Conservation (phyloP, 495 filamentous ascomycete genomes). For the Darksidea phi region DNA sequence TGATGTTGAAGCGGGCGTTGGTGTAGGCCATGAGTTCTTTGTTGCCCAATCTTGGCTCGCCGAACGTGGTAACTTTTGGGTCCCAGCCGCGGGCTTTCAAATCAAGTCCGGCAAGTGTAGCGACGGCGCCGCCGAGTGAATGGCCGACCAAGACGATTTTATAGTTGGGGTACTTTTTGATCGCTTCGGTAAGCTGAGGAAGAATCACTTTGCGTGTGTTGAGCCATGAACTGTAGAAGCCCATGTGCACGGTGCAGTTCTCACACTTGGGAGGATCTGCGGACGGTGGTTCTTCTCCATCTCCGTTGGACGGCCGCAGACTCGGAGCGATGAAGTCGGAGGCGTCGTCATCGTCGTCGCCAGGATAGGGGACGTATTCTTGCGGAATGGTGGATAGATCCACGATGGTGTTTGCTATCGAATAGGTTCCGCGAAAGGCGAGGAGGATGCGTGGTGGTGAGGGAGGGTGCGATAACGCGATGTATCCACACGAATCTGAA, state of each 20-base stretch:
- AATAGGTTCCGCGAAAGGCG: constrained; percentile 95
- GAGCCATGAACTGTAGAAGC: constrained; percentile 82
- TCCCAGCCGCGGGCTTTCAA: constrained; percentile 65
- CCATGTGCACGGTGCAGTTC: constrained; percentile 88
- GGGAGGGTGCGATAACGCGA: constrained; percentile 75
- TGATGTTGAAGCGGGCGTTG: constrained; percentile 61
- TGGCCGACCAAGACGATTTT: constrained; percentile 79
- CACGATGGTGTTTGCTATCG: constrained; percentile 80
- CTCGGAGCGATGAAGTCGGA: constrained; percentile 14
- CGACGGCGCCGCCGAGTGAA: constrained; percentile 89
- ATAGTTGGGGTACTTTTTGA: constrained; percentile 64
- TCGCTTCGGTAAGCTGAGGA: constrained; percentile 55
- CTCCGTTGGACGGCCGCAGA: neutral
- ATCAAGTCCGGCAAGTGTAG: constrained; percentile 81
- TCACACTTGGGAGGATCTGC: constrained; percentile 51
- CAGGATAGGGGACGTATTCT: constrained; percentile 83
- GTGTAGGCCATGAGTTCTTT: constrained; percentile 64
- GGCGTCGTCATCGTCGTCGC: constrained; percentile 47
- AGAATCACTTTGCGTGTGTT: constrained; percentile 66
- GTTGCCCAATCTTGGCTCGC: constrained; percentile 87
- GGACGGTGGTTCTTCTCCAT: constrained; percentile 20
- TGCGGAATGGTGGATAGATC: constrained; percentile 87
- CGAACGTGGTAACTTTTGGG: constrained; percentile 83
- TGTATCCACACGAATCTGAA: constrained; percentile 90
- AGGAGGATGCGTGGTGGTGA: constrained; percentile 67